phyloP scores from a whole-genome alignment of 306 rosid species.

The Corylus americana region DNA sequence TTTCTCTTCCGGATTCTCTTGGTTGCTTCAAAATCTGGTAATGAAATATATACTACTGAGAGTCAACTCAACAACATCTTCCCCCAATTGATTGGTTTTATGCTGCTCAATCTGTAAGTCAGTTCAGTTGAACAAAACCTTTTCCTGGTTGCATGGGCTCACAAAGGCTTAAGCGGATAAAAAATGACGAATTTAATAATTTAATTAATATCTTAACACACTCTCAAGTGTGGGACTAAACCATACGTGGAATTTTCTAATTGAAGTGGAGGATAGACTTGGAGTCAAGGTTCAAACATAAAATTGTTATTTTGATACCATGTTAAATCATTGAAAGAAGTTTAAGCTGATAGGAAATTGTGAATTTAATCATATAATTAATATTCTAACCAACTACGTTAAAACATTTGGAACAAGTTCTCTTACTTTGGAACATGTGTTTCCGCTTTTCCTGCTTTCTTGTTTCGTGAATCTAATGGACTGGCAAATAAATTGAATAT shows the following conservation, averaged over 20 bases:
- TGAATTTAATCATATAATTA: too few species aligned
- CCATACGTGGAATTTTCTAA: too few species aligned
- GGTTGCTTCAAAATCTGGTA: neutral
- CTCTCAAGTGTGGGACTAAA: too few species aligned
- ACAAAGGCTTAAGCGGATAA: too few species aligned
- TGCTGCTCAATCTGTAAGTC: conserved; percentile 6
- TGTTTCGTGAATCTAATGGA: conserved; percentile 14
- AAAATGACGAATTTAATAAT: too few species aligned
- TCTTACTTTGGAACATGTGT: neutral
- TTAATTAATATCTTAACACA: too few species aligned
- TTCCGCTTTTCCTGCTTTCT: neutral
- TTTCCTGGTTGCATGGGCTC: neutral
- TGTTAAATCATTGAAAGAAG: too few species aligned
- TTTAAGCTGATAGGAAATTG: too few species aligned
- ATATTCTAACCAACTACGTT: neutral
- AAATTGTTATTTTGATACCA: too few species aligned
- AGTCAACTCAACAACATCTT: neutral
- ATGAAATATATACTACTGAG: neutral
- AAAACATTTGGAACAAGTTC: conserved; percentile 5
- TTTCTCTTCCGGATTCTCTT: neutral
- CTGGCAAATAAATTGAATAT: conserved; percentile 10
- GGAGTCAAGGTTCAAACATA: too few species aligned
- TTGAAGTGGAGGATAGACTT: too few species aligned
- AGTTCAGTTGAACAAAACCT: conserved; percentile 9
- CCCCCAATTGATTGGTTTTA: neutral